Conservation (phyloP, 257 asterid species). For the Solanum rostratum region DNA sequence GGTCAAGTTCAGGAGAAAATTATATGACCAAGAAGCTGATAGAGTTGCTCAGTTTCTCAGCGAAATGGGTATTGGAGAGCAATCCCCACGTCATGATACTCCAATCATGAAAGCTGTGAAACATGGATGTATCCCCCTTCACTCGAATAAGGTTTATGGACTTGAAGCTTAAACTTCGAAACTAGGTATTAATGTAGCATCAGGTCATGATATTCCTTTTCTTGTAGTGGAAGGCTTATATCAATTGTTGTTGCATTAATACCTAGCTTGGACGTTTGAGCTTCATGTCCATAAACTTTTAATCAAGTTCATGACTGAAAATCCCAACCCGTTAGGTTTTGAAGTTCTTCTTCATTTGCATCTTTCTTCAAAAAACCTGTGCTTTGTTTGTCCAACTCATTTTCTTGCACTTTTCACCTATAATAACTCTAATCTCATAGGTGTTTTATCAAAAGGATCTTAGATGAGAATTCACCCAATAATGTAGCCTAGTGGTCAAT, state of each 20-base stretch:
- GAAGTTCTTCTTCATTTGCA: not conserved
- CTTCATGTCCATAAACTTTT: not conserved
- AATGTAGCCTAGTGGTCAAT: not conserved
- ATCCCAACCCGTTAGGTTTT: not conserved
- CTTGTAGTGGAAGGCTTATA: not conserved
- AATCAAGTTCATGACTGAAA: not conserved
- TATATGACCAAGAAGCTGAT: not conserved
- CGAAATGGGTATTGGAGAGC: not conserved
- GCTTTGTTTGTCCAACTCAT: not conserved
- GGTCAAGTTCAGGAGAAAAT: not conserved
- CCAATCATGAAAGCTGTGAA: not conserved
- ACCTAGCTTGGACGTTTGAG: not conserved
- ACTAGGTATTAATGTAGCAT: not conserved
- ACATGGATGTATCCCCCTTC: not conserved
- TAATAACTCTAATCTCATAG: not conserved
- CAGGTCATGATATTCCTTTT: not conserved
- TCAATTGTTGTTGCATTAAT: not conserved
- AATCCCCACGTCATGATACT: not conserved
- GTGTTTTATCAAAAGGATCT: not conserved
- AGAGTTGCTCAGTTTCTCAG: not conserved
- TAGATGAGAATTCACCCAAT: not conserved
- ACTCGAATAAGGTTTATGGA: not conserved
- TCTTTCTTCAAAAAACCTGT: not conserved
- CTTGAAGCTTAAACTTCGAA: not conserved
- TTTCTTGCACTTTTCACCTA: not conserved